Evolutionary conservation across 805 yeast genomes (phyloP), one percentile per base, ranked within the genome.

Genomic region (Candida ovalis): DNA sequence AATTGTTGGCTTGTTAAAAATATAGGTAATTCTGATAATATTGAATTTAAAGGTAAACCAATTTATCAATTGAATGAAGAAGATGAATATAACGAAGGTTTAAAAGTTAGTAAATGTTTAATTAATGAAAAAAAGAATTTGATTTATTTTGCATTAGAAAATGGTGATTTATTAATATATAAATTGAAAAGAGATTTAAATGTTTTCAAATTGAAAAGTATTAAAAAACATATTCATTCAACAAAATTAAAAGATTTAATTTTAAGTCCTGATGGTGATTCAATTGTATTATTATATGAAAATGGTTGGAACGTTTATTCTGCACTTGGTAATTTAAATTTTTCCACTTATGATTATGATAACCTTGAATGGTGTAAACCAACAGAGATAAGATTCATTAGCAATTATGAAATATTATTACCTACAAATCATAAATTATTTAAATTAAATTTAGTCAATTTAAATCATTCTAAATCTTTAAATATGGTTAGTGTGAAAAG

Each of bases 281-380:
- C 64, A 13, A 38, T 67, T 24, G 44, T 68, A 4, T 46, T 58
- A 3, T 43, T 60, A 10, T 67, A 52, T 46, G 53, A 54, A 18
- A 63, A 63, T 39, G 81, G 81, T 4, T 79, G 82, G 82, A 70
- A 70, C 42, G 49, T 75, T 23, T 69, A 67, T 50, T 75, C 82
- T 3, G 70, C 69, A 15, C 66, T 76, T 32, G 84, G 84, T 1
- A 73, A 75, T 53, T 59, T 71, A 35, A 68, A 64, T 32, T 71
- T 73, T 39, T 68, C 75, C 9, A 66, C 79, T 4, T 68, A 66
- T 50, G 71, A 69, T 46, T 62, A 60, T 48, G 71, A 66, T 39
- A 52, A 56, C 17, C 37, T 55, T 12, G 52, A 56, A 21, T 45
- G 68, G 50, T 44, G 52, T 13, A 50, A 44, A 27, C 54, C 58